Conservation (phyloP, 2,329 filamentous ascomycete species). For the Phoma herbarum region DNA sequence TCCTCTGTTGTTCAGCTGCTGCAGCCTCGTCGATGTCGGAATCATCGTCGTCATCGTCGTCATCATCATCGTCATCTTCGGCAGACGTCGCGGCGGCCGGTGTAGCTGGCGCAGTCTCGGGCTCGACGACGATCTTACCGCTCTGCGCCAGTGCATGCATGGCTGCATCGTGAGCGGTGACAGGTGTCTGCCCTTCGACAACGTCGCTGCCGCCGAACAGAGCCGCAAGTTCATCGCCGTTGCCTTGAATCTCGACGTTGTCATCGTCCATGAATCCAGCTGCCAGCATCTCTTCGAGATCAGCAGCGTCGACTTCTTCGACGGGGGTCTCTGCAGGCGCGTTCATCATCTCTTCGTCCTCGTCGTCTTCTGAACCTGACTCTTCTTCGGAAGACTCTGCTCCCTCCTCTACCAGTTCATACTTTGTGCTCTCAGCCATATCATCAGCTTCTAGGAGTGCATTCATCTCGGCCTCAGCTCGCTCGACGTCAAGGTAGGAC, state of each 20-base stretch:
- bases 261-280: conserved; percentile 49
- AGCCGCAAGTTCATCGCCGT: conserved; percentile 44
- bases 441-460: conserved; percentile 76
- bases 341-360: conserved; percentile 54
- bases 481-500: conserved; percentile 82
- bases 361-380: conserved; percentile 48
- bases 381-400: conserved; percentile 56
- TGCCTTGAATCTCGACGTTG: conserved; percentile 42
- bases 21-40: conserved; percentile 60
- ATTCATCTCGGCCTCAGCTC: conserved; percentile 82
- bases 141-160: conserved; percentile 48
- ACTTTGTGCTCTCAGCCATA: conserved; percentile 62
- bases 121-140: conserved; percentile 39
- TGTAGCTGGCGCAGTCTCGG: conserved; percentile 44
- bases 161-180: conserved; percentile 49
- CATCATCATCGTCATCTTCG: conserved; percentile 57
- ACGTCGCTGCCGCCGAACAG: conserved; percentile 39
- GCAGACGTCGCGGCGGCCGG: conserved; percentile 45
- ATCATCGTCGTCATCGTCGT: conserved; percentile 53
- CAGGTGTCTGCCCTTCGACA: conserved; percentile 46
- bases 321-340: conserved; percentile 53
- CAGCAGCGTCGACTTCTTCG: conserved; percentile 51
- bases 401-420: conserved; percentile 63
- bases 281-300: conserved; percentile 45
- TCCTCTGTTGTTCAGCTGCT: conserved; percentile 56